phyloP scores from a whole-genome alignment of 768 basidiomycete genomes.

The Obba rivulosa region DNA sequence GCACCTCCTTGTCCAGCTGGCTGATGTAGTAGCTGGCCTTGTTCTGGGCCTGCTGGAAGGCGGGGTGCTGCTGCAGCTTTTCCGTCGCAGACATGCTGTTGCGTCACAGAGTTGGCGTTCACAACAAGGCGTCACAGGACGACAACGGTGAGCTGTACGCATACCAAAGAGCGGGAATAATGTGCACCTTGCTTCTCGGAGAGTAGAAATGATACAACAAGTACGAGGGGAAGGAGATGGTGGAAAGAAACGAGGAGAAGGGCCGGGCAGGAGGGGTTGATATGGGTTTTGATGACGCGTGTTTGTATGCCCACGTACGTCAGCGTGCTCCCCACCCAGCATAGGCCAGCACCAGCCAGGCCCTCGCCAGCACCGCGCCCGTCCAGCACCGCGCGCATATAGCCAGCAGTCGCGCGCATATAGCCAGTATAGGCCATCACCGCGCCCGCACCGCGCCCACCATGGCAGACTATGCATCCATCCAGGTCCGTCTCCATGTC shows the following conservation, averaged over 20 bases:
- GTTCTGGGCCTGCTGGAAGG: slow-evolving; percentile 77
- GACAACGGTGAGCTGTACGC: neutral
- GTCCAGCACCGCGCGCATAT: too few relatives aligned
- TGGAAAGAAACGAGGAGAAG: slow-evolving; percentile 14
- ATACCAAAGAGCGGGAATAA: too few relatives aligned
- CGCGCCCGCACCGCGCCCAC: slow-evolving; percentile 14
- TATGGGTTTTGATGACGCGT: slow-evolving; percentile 53
- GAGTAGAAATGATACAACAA: slow-evolving; percentile 4
- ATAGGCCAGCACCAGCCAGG: slow-evolving; percentile 4
- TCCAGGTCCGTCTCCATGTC: slow-evolving; percentile 40
- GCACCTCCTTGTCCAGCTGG: slow-evolving; percentile 96
- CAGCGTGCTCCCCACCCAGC: slow-evolving; percentile 25
- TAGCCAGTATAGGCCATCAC: too few relatives aligned
- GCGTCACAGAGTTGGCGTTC: slow-evolving; percentile 5
- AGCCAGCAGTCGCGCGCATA: neutral
- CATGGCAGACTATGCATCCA: slow-evolving; percentile 53
- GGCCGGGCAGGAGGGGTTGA: slow-evolving; percentile 23
- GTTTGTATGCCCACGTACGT: slow-evolving; percentile 49
- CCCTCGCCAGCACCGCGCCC: neutral
- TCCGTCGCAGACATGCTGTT: slow-evolving; percentile 71
- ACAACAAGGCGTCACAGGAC: slow-evolving; percentile 8
- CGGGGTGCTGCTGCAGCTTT: slow-evolving; percentile 85
- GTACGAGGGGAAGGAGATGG: slow-evolving; percentile 13
- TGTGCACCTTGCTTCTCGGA: too few relatives aligned
- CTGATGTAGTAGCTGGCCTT: slow-evolving; percentile 75